Evolutionary conservation across 1,139 yeast genomes (phyloP).

Genomic region (Torulaspora pretoriensis): DNA sequence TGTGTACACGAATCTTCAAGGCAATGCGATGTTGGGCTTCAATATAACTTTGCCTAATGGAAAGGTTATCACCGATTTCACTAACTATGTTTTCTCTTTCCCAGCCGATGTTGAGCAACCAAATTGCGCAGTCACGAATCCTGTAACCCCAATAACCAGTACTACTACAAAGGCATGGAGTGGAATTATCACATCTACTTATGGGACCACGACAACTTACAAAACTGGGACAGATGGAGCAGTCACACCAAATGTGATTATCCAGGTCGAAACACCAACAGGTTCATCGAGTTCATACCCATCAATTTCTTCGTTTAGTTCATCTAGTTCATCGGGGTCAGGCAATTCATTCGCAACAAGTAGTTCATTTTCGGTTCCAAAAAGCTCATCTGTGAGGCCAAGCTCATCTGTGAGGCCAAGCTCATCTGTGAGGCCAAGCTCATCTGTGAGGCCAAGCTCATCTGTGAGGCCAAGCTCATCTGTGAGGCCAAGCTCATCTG

Average conservation of each 20-base stretch:
- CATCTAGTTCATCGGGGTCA: neutral
- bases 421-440: too few relatives aligned
- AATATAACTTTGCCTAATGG: slow-evolving; percentile 7
- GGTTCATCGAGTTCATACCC: slow-evolving; percentile 2
- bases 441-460: too few relatives aligned
- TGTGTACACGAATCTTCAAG: slow-evolving; percentile 16
- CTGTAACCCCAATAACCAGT: slow-evolving; percentile 1
- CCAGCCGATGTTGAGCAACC: slow-evolving; percentile 3
- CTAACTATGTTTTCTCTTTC: slow-evolving; percentile 7
- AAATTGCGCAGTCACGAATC: slow-evolving; percentile 3
- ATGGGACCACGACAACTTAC: slow-evolving; percentile 8
- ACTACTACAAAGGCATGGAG: slow-evolving; percentile 12
- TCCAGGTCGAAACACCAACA: slow-evolving; percentile 16
- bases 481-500: too few relatives aligned
- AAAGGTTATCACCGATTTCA: slow-evolving; percentile 1
- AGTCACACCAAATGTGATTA: slow-evolving; percentile 10
- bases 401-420: too few relatives aligned
- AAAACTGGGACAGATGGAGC: slow-evolving; percentile 8
- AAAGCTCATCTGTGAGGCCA: too few relatives aligned
- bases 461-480: too few relatives aligned
- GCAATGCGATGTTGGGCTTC: slow-evolving; percentile 2
- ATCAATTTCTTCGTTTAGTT: neutral
- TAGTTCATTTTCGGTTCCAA: too few relatives aligned
- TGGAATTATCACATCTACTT: slow-evolving; percentile 14
- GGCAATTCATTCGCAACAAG: neutral